Conservation (phyloP, 192 early-diverging fungal genomes). For the Entrophospora sp. region DNA sequence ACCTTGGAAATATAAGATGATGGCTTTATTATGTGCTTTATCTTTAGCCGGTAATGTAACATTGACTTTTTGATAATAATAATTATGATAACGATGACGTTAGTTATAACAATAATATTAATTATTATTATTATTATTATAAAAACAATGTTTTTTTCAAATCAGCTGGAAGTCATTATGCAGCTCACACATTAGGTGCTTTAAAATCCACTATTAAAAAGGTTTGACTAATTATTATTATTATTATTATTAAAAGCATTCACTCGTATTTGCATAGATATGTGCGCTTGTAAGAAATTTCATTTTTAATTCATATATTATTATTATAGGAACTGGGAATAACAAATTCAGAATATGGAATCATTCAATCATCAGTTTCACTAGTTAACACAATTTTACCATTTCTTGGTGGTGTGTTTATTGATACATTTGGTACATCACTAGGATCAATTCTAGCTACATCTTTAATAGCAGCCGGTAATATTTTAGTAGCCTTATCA, state of each 20-base stretch:
- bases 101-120: background rate
- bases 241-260: background rate
- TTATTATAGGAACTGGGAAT: slow-evolving; percentile 48
- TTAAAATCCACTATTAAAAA: slow-evolving; percentile 56
- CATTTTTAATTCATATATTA: background rate
- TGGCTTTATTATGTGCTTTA: slow-evolving; percentile 50
- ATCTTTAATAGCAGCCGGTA: slow-evolving; percentile 47
- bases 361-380: slow-evolving; percentile 55
- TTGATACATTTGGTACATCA: slow-evolving; percentile 56
- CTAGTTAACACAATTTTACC: slow-evolving; percentile 59
- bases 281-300: too few species aligned
- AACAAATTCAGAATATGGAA: slow-evolving; percentile 57
- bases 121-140: background rate
- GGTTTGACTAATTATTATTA: slow-evolving; percentile 26
- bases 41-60: slow-evolving; percentile 56
- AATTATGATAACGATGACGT: too few species aligned
- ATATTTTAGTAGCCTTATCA: slow-evolving; percentile 49
- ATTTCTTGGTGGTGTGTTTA: slow-evolving; percentile 53
- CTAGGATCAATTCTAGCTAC: slow-evolving; percentile 52
- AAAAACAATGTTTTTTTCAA: background rate
- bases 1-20: slow-evolving; percentile 40
- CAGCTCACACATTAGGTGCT: slow-evolving; percentile 58
- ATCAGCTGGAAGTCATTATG: slow-evolving; percentile 60
- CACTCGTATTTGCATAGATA: too few species aligned
- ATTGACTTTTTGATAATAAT: too few species aligned